Percentiles rank a stretch among this genome's conserved stretches.
phyloP scores from a whole-genome alignment of 768 basidiomycete genomes.

The Leccinum broughii region DNA sequence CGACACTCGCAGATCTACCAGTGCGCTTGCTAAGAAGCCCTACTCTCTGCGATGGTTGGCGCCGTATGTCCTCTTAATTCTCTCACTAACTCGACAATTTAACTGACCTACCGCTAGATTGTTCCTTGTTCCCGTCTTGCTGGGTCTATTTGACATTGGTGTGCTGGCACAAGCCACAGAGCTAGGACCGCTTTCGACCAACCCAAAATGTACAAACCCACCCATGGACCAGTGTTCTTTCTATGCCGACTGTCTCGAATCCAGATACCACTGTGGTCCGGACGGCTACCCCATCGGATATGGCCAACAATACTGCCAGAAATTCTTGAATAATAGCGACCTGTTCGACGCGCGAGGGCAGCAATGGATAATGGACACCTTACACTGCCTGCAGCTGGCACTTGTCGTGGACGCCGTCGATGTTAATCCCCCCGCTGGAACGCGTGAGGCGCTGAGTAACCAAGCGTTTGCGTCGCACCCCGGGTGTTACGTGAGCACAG shows the following conservation, averaged over 20 bases:
- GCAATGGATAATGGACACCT: not conserved
- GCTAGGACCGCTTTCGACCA: not conserved
- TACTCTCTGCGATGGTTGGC: not conserved
- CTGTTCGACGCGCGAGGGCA: not conserved
- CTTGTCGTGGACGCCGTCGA: conserved; percentile 39
- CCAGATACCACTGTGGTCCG: not conserved
- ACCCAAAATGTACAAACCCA: conserved; percentile 30
- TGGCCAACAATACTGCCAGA: not conserved
- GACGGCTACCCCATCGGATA: not conserved
- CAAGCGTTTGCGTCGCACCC: not conserved
- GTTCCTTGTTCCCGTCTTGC: not conserved
- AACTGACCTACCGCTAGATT: not conserved
- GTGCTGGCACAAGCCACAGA: not conserved
- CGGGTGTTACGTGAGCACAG: conserved; percentile 26
- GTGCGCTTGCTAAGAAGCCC: not conserved
- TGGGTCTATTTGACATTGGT: not conserved
- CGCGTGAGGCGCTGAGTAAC: not conserved
- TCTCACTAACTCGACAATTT: not conserved
- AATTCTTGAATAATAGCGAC: not conserved
- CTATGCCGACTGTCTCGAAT: not conserved
- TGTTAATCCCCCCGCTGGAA: conserved; percentile 7
- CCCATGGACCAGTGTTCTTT: conserved; percentile 40
- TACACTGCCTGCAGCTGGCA: not conserved
- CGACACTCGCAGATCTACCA: not conserved
- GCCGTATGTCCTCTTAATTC: not conserved